phyloP scores from a whole-genome alignment of 306 rosid genomes.

The Vigna reflexopilosa region DNA sequence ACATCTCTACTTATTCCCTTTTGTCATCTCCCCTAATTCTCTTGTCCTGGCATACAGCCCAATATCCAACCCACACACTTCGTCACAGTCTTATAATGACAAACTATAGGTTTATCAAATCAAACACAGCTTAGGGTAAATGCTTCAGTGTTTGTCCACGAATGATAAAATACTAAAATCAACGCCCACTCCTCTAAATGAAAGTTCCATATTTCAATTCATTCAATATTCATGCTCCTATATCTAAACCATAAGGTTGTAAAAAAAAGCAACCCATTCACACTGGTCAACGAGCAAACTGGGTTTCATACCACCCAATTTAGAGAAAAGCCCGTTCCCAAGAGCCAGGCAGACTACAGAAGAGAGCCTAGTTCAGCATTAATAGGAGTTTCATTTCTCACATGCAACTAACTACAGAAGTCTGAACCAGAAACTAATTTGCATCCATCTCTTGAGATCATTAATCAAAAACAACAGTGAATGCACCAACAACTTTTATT shows the following conservation, averaged over 20 bases:
- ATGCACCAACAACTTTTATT: constrained; percentile 26
- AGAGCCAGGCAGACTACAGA: not conserved
- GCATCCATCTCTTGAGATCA: not conserved
- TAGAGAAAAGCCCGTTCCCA: not conserved
- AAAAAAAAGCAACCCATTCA: constrained; percentile 3
- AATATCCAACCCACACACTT: constrained; percentile 15
- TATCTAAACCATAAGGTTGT: constrained; percentile 17
- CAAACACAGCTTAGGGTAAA: constrained; percentile 24
- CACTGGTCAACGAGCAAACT: constrained; percentile 9
- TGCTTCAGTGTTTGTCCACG: constrained; percentile 10
- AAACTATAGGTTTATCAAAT: constrained; percentile 8
- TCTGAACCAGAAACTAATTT: not conserved
- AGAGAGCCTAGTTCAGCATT: not conserved
- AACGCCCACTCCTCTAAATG: constrained; percentile 8
- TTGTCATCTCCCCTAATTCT: constrained; percentile 29
- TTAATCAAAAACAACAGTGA: not conserved
- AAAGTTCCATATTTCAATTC: not conserved
- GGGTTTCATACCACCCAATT: not conserved
- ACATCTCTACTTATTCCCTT: constrained; percentile 22
- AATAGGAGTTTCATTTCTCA: constrained; percentile 16
- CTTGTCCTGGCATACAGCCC: constrained; percentile 17
- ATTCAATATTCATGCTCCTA: constrained; percentile 2
- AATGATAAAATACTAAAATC: constrained; percentile 3
- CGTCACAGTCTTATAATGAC: constrained; percentile 1
- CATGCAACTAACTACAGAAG: constrained; percentile 1